These are phyloP conservation scores for Pyricularia grisea DNA, from an alignment of 2,329 filamentous ascomycete genomes.

Conservation along the genomic window DNA sequence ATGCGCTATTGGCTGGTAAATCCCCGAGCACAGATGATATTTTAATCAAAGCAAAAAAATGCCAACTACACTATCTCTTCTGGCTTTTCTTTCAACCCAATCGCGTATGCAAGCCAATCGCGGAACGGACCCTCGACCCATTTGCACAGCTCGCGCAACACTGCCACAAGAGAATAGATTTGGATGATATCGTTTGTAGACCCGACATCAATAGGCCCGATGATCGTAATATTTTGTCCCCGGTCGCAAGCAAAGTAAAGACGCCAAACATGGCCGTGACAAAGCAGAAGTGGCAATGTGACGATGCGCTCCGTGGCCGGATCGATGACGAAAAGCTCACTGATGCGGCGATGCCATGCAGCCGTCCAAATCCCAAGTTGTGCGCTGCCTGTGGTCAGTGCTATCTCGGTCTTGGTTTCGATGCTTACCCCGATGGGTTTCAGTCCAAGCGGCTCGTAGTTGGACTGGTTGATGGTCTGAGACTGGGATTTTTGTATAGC, in stretches of 20 bases:
- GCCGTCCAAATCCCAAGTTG: slow-evolving; percentile 1
- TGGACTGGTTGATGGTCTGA: background rate
- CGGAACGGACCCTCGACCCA: slow-evolving; percentile 2
- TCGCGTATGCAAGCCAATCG: background rate
- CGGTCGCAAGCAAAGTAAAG: slow-evolving; percentile 1
- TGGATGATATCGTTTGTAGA: background rate
- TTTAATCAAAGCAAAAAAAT: no score
- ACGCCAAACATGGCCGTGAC: background rate
- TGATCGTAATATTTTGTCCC: background rate
- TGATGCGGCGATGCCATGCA: background rate
- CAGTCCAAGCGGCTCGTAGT: background rate
- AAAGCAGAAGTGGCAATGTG: background rate
- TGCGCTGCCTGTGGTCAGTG: background rate
- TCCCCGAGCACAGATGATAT: no score
- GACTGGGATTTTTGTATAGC: background rate
- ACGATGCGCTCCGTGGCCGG: background rate
- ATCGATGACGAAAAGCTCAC: background rate
- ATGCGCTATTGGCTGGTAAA: no score
- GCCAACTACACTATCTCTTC: no score
- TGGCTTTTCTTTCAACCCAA: background rate
- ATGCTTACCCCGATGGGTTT: background rate
- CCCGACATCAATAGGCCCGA: background rate
- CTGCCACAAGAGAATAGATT: background rate
- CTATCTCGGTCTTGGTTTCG: background rate
- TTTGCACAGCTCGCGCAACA: background rate